These are phyloP conservation scores for Streptanthus diversifolius DNA, from an alignment of 345 rosid genomes.

Conservation along the genomic window DNA sequence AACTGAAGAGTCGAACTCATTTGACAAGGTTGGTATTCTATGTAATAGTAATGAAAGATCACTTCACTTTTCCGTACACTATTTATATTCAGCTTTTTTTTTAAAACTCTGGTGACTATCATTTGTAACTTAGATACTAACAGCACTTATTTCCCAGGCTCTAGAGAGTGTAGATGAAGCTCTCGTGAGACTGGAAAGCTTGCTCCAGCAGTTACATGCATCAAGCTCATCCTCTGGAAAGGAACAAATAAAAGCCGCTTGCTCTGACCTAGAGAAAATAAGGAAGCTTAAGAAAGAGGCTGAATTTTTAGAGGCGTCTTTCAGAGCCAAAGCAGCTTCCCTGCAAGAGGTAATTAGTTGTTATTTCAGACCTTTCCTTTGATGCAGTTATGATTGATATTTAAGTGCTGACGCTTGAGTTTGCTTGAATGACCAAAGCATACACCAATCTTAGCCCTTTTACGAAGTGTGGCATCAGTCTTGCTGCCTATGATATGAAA, in stretches of 20 bases:
- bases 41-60: not conserved
- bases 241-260: constrained; percentile 87
- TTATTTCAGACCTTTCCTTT: not conserved
- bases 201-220: constrained; percentile 72
- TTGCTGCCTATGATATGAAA: not conserved
- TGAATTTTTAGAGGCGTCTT: constrained; percentile 94
- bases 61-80: not conserved
- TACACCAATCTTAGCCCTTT: not conserved
- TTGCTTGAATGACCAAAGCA: constrained; percentile 6
- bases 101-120: constrained; percentile 12
- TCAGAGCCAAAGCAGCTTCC: constrained; percentile 89
- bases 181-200: constrained; percentile 70
- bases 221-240: constrained; percentile 78
- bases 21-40: constrained; percentile 62
- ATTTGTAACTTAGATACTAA: constrained; percentile 15
- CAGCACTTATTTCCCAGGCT: constrained; percentile 52
- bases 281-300: constrained; percentile 98
- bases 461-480: not conserved
- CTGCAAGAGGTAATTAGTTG: constrained; percentile 60
- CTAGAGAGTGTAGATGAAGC: constrained; percentile 91
- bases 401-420: not conserved
- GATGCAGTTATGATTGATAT: constrained; percentile 2
- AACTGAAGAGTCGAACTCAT: constrained; percentile 51
- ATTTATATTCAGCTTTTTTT: not conserved
- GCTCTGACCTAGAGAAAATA: constrained; percentile 93